Conservation (phyloP, 129 eudicot species). For the Tagetes erecta region DNA sequence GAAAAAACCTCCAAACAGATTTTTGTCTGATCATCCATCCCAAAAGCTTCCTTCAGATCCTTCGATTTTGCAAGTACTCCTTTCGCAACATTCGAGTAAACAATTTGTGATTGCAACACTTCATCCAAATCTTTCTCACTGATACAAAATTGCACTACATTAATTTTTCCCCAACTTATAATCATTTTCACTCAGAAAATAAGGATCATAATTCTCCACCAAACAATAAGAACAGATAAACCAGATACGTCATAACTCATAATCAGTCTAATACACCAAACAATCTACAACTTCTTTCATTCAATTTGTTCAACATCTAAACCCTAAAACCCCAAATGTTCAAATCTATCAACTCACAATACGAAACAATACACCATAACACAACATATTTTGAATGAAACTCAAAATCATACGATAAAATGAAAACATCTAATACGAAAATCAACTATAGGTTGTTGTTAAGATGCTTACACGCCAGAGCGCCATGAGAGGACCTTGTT, state of each 20-base stretch:
- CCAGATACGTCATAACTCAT: not conserved
- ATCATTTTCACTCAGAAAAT: too few species aligned
- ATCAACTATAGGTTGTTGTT: not conserved
- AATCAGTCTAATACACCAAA: not conserved
- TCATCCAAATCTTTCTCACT: constrained; percentile 97
- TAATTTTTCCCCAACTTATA: too few species aligned
- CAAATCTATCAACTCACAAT: not conserved
- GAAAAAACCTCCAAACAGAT: constrained; percentile 80
- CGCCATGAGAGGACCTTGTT: constrained; percentile 99
- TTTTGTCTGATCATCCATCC: constrained; percentile 79
- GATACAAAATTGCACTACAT: constrained; percentile 16
- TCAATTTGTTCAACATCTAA: constrained; percentile 1
- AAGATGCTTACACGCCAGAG: constrained; percentile 62
- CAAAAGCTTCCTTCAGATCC: constrained; percentile 76
- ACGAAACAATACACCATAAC: not conserved
- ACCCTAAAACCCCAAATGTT: constrained; percentile 18
- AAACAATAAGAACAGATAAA: not conserved
- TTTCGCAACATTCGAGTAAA: constrained; percentile 86
- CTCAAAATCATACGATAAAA: not conserved
- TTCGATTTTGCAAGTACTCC: constrained; percentile 91
- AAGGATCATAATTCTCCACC: too few species aligned
- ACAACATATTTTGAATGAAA: not conserved
- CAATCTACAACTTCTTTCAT: not conserved
- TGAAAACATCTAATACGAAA: not conserved
- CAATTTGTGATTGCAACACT: constrained; percentile 91